Base-by-base conservation (phyloP, 192 early-diverging fungal genomes). In the Coemansia sp. region DNA sequence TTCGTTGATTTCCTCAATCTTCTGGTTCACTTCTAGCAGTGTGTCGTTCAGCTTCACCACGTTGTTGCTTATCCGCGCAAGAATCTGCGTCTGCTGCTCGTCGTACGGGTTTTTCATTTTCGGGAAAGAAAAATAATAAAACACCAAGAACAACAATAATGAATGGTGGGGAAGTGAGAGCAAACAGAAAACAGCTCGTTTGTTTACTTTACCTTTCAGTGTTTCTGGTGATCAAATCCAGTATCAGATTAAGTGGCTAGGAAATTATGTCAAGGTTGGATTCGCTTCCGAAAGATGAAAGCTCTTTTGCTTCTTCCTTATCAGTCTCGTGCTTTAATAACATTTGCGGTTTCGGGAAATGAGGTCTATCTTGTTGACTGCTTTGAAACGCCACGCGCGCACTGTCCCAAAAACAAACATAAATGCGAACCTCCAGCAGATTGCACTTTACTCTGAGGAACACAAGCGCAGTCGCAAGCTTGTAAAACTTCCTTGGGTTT, bases 11-110 rank as follows among this genome's bases (percentile, higher is more conserved):
- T 81, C 79, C 45, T 81, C 79, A 60, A 81, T 69, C 74, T 81
- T 81, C 55, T 75, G 70, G 70, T 75, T 75, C 52, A 81, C 69
- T 63, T 81, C 79, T 34, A 75, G 34, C 33, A 81, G 65, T 32
- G 79, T 81, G 29, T 81, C 79, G 45, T 81, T 81, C 38, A 81
- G 74, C 52, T 81, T 81, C 59, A 75, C 71, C 62, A 81, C 79
- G 29, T 81, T 81, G 70, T 75, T 75, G n/a, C 70, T 75, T 49
- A 81, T 81, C 35, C 79, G 73, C 5, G 74, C 74, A 13, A 81
- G 70, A 75, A 81, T 81, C 61, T 72, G 73, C 42, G 79, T 81
- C 63, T 81, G 79, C 46, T 81, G 79, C 66, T 81, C 79, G 54
- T 81, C 79, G 43, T 81, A 81, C 13, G 79, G 79, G 57, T 81